Evolutionary conservation across 345 rosid species (phyloP).

Genomic region (Gossypium raimondii): DNA sequence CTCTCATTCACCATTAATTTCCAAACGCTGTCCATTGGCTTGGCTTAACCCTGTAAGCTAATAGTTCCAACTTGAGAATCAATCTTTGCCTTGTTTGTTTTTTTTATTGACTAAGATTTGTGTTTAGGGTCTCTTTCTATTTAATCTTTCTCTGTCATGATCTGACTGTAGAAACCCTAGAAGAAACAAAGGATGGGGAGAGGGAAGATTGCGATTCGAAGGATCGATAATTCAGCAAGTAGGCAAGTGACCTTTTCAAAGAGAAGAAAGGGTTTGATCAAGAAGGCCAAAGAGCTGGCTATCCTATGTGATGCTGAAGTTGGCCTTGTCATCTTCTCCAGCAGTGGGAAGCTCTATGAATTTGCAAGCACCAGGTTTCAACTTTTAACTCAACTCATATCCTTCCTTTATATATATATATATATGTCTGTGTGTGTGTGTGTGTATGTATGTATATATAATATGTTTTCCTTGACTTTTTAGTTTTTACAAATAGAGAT

Average conservation of each 20-base stretch:
- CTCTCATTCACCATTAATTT: background rate
- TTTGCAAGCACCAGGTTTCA: slow-evolving; percentile 41
- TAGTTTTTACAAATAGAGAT: background rate
- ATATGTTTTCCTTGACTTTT: background rate
- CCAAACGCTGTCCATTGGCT: slow-evolving; percentile 8
- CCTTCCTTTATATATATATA: background rate
- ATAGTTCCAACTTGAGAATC: background rate
- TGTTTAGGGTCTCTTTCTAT: background rate
- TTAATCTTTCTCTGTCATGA: background rate
- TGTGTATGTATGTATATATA: too few relatives aligned
- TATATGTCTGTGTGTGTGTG: too few relatives aligned
- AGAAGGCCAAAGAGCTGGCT: slow-evolving; percentile 41
- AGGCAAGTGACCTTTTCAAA: slow-evolving; percentile 52
- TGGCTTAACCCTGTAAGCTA: slow-evolving; percentile 23
- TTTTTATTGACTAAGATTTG: background rate
- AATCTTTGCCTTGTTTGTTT: background rate
- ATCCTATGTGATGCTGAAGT: slow-evolving; percentile 49
- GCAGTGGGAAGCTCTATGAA: slow-evolving; percentile 41
- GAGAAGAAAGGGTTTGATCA: slow-evolving; percentile 44
- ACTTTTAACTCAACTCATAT: background rate
- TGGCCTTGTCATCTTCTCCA: slow-evolving; percentile 39
- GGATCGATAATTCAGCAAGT: slow-evolving; percentile 43
- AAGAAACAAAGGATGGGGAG: slow-evolving; percentile 34
- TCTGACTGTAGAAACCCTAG: slow-evolving; percentile 32
- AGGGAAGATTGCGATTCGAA: slow-evolving; percentile 42